These are phyloP conservation scores for Didymella pinodella DNA, from an alignment of 2,329 filamentous ascomycete species.

Conservation along the genomic window DNA sequence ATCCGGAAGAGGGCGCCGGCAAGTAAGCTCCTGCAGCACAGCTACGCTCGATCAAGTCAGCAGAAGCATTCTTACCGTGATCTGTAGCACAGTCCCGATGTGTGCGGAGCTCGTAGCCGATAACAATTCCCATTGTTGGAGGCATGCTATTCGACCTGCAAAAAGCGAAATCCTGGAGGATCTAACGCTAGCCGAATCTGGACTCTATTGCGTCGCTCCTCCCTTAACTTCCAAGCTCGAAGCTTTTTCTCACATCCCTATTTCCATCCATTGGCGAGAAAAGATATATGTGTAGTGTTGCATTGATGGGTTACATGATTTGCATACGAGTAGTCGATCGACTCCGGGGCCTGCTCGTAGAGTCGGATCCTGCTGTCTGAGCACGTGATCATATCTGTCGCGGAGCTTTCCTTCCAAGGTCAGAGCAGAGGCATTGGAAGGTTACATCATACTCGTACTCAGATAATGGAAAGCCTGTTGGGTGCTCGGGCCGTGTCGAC, in stretches of 20 bases:
- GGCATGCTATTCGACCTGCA: background rate
- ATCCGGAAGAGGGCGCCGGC: background rate
- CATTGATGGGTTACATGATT: conserved; percentile 10
- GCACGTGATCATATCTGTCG: background rate
- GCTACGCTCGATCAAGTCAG: background rate
- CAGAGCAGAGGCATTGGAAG: background rate
- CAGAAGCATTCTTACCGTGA: background rate
- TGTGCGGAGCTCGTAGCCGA: background rate
- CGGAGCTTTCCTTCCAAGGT: background rate
- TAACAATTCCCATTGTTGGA: background rate
- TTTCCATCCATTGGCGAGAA: background rate
- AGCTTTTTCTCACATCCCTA: conserved; percentile 2
- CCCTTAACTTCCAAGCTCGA: background rate
- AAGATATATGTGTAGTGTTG: background rate
- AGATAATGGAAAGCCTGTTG: background rate
- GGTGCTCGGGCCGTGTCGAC: background rate
- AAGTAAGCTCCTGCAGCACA: background rate
- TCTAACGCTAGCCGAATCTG: background rate
- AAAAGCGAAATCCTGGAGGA: background rate
- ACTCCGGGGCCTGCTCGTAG: too few species aligned
- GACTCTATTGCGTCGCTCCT: background rate
- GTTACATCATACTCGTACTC: background rate
- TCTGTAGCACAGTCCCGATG: background rate
- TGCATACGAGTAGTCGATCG: background rate
- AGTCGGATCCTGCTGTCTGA: too few species aligned